A percentile compares a stretch with the other conserved stretches of the same genome.
phyloP scores from a whole-genome alignment of 2,329 filamentous ascomycete species.

The Fusarium mexicanum region DNA sequence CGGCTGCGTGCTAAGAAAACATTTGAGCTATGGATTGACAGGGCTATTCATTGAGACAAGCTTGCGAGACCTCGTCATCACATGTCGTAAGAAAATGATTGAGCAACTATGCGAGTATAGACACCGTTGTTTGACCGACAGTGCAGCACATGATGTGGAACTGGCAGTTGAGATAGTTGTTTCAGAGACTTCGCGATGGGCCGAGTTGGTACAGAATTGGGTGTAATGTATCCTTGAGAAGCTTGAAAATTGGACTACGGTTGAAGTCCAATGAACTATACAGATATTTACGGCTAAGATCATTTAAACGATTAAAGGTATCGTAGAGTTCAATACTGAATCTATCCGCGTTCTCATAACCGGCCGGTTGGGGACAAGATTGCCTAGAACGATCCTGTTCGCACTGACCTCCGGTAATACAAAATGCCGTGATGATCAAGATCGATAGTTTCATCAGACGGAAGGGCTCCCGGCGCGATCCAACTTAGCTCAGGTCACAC shows the following conservation, averaged over 20 bases:
- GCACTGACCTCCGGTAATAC: neutral
- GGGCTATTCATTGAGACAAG: neutral
- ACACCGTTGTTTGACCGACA: neutral
- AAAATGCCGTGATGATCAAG: too few relatives aligned
- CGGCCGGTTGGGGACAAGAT: neutral
- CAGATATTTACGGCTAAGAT: neutral
- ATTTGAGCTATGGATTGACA: neutral
- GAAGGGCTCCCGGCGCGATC: neutral
- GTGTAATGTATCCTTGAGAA: too few relatives aligned
- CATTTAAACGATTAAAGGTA: too few relatives aligned
- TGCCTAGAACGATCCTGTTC: neutral
- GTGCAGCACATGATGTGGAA: too few relatives aligned
- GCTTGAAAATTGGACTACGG: neutral
- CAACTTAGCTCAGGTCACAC: neutral
- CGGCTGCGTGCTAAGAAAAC: neutral
- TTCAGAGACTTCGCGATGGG: too few relatives aligned
- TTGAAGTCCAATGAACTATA: rapidly evolving
- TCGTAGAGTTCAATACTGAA: neutral
- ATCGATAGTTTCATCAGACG: neutral
- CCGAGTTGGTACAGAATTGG: neutral
- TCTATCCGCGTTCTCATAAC: neutral
- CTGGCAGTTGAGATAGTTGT: too few relatives aligned
- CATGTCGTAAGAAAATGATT: neutral
- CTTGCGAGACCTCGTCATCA: neutral
- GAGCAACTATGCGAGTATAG: neutral